Conservation (phyloP, 306 rosid genomes). For the Clitoria ternatea region DNA sequence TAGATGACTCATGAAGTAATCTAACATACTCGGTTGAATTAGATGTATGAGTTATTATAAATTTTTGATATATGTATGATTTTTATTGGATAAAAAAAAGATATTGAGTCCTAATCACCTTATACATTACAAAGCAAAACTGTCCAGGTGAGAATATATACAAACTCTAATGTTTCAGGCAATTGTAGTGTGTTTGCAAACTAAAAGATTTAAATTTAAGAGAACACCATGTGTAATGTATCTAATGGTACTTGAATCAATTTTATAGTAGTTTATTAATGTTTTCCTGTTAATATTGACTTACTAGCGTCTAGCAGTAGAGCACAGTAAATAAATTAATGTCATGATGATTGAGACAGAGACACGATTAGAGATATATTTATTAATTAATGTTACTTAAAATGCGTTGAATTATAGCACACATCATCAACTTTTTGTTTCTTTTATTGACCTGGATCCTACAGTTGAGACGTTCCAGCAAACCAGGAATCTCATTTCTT, state of each 20-base stretch:
- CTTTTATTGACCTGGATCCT: constrained; percentile 10
- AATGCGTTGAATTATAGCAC: neutral
- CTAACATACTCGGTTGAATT: too few relatives aligned
- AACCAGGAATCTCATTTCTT: neutral
- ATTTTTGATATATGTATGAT: too few relatives aligned
- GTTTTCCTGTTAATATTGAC: constrained; percentile 17
- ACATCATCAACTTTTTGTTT: neutral
- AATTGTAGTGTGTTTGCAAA: neutral
- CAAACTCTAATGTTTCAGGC: neutral
- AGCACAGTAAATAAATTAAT: constrained; percentile 12
- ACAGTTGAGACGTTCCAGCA: neutral
- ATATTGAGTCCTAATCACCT: too few relatives aligned
- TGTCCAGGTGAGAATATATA: neutral
- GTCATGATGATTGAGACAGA: constrained; percentile 24
- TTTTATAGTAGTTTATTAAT: neutral
- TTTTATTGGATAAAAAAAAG: too few relatives aligned
- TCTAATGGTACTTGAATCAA: neutral
- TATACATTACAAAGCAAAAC: neutral
- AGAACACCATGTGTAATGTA: too few relatives aligned
- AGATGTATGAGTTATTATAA: too few relatives aligned
- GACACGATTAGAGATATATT: neutral
- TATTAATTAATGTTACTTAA: neutral
- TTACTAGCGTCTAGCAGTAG: neutral
- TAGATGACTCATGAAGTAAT: too few relatives aligned
- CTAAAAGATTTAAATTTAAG: neutral